Base-by-base conservation (phyloP, 2,329 filamentous ascomycete genomes). In the Aspergillus caelatus region DNA sequence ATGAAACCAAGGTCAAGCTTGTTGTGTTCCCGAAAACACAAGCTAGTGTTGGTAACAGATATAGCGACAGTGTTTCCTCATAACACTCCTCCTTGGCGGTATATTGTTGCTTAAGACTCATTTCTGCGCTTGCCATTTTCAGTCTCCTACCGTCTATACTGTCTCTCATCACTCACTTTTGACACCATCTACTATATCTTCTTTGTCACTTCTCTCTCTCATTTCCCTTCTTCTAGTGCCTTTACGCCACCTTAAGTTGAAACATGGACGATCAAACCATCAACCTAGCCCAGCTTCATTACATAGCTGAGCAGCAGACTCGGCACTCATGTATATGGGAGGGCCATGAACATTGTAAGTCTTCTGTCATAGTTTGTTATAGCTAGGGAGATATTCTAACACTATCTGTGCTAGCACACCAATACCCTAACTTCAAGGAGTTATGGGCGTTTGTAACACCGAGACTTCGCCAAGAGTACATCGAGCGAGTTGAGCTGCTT, bases 301-400 rank as follows among this genome's bases (percentile, higher is more conserved):
- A 32, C 11, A 28, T 62, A 11, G 53, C 45, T 5, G 63, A 65
- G 21, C 60, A 62, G 28, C 36, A 21, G 2, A 19, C 32, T 5
- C 60, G 53, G 0, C 57, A 62, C 30, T 36, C 10, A 7, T 52
- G 52, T 11, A 4, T 26, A 16, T 32, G 41, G 23, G 19, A 46
- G 14, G 43, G 32, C 11, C 57, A 62, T 19, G n/a, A 54, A 3
- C 12, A 28, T n/a, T 39, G 63, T 60, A 46, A 30, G 50, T 36
- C 34, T 36, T 36, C 12, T 14, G 34, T 14, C 34, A 7, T 36
- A 36, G 10, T 34, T 34, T 34, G 32, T 34, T n/a, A 50, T 14
- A 16, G 12, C 46, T 8, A 8, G 46, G 39, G n/a, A 52, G 3
- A n/a, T 19, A 30, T 5, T 2, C 28, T 52, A 58, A n/a, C 9